Evolutionary conservation across 768 basidiomycete species (phyloP).

Genomic region (Rhizopogon vinicolor): DNA sequence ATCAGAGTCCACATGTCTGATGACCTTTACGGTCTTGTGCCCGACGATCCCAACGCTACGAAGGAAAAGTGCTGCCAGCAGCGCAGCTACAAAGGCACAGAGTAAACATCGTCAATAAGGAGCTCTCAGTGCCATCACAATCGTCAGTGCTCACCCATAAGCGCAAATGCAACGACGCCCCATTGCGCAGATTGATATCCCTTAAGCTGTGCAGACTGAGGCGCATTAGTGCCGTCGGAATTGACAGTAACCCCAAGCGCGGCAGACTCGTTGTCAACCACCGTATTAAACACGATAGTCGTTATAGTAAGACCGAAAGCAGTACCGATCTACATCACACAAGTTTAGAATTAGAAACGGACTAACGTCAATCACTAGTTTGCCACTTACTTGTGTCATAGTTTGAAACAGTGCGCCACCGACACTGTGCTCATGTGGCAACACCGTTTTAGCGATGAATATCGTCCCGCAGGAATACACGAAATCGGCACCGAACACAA

Average conservation of each 20-base stretch:
- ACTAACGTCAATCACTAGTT: background rate
- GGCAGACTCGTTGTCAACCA: slow-evolving; percentile 30
- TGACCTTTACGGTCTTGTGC: slow-evolving; percentile 6
- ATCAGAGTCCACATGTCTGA: slow-evolving; percentile 12
- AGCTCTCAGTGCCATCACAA: background rate
- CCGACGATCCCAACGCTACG: slow-evolving; percentile 39
- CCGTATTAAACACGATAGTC: slow-evolving; percentile 65
- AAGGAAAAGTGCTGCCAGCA: slow-evolving; percentile 34
- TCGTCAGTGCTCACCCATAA: slow-evolving; percentile 40
- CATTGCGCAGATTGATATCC: slow-evolving; percentile 66
- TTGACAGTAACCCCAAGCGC: slow-evolving; percentile 28
- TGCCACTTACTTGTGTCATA: slow-evolving; percentile 55
- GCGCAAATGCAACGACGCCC: slow-evolving; percentile 57
- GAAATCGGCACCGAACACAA: slow-evolving; percentile 77
- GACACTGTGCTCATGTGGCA: slow-evolving; percentile 69
- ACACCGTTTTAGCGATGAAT: slow-evolving; percentile 64
- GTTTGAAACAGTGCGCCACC: slow-evolving; percentile 77
- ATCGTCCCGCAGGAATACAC: slow-evolving; percentile 70
- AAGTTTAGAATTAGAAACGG: background rate
- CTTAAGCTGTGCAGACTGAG: slow-evolving; percentile 33
- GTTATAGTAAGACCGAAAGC: slow-evolving; percentile 67
- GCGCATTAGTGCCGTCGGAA: slow-evolving; percentile 23
- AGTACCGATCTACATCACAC: slow-evolving; percentile 50
- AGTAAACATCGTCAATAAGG: background rate
- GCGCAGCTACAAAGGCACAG: slow-evolving; percentile 13